Conservation (phyloP, 768 basidiomycete species). For the Paxillus involutus region DNA sequence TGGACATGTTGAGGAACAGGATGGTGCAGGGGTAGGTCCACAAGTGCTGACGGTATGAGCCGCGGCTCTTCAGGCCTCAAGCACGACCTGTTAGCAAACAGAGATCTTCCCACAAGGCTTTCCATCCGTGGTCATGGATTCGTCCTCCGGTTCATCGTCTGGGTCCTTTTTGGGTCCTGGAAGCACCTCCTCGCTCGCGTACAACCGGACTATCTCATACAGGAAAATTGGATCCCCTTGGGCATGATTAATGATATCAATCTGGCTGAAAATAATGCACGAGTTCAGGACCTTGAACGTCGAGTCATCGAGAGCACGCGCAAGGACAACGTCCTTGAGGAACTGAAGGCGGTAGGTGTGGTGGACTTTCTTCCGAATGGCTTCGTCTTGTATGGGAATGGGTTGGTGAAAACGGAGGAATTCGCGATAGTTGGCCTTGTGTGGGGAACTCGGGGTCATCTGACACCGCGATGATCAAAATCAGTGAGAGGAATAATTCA, state of each 20-base stretch:
- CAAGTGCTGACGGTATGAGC: too few relatives aligned
- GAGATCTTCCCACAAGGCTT: conserved; percentile 45
- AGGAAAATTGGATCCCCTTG: conserved; percentile 78
- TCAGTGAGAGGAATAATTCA: conserved; percentile 1
- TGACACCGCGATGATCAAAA: conserved; percentile 33
- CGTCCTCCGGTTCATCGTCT: conserved; percentile 30
- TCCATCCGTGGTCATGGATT: conserved; percentile 31
- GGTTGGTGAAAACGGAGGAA: conserved; percentile 92
- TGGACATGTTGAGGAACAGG: too few relatives aligned
- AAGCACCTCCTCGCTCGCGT: conserved; percentile 71
- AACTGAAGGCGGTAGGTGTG: conserved; percentile 97
- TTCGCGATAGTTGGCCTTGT: conserved; percentile 96
- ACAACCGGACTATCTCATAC: conserved; percentile 71
- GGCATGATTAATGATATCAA: conserved; percentile 92
- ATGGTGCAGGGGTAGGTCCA: too few relatives aligned
- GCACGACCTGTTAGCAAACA: too few relatives aligned
- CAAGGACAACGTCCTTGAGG: conserved; percentile 97
- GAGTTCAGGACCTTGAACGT: conserved; percentile 97
- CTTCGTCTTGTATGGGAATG: conserved; percentile 73
- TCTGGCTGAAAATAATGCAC: conserved; percentile 98
- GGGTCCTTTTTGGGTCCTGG: conserved; percentile 35
- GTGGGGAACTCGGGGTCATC: conserved; percentile 96
- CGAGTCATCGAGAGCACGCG: conserved; percentile 90
- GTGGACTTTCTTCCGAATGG: conserved; percentile 86
- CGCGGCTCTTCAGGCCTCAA: too few relatives aligned